Evolutionary conservation across 192 early-diverging fungal genomes (phyloP), one percentile per base, ranked within the genome.

Genomic region (Podila minutissima): DNA sequence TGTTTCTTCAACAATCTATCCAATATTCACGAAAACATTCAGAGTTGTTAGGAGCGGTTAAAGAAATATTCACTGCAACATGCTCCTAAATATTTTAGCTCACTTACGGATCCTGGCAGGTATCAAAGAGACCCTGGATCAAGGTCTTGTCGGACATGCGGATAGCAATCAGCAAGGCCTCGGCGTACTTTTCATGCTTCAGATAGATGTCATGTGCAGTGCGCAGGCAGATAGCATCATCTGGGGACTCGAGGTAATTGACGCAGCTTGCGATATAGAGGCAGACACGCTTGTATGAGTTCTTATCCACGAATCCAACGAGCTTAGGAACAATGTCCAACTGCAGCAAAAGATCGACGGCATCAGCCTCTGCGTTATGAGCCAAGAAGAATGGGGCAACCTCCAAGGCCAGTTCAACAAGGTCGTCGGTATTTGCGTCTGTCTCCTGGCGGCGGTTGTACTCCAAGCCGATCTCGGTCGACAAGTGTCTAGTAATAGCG

Each of bases 361-460:
- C 97, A 86, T 99, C 98, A 2, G 96, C 96, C 82, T 99, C 98
- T 8, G 96, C 97, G 69, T 98, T 98, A 85, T 99, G 96, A 73
- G 95, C 91, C 84, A 99, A 85, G 74, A 96, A 96, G 85, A 98
- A 99, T 28, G 96, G 95, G 22, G 97, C 94, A 37, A 98, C 90
- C 59, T 97, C 92, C 67, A 94, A 66, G 4, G 96, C 97, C 69
- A 95, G 84, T 15, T 83, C 81, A 37, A 94, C 64, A 49, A 98
- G 84, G 55, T 93, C 87, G 9, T 94, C 91, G 5, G 89, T 91
- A 2, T 83, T 29, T 38, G 79, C 72, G 3, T 93, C 93, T 15
- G 83, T 84, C 48, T 95, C 95, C 51, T 84, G 68, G 62, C 90
- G 90, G 32, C 84, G 69, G 58, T 83, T 72, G 83, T 94, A 97